Evolutionary conservation across 345 rosid species (phyloP).

Genomic region (Melaleuca alternifolia): DNA sequence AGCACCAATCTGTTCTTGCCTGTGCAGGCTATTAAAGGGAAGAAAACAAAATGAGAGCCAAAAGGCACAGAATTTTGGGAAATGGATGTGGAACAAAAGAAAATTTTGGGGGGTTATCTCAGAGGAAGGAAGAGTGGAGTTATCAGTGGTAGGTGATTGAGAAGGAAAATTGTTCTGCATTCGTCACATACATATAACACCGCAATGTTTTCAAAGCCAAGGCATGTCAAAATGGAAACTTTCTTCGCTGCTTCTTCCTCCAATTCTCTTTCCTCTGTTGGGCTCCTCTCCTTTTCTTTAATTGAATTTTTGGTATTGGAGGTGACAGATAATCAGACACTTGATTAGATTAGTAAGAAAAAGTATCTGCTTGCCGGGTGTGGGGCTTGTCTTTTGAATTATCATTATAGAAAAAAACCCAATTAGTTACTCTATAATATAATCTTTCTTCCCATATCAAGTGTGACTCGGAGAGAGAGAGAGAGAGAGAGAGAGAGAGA

Average conservation of each 20-base stretch:
- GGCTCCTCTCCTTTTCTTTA: background rate
- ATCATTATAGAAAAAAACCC: background rate
- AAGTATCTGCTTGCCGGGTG: background rate
- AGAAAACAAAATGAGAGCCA: background rate
- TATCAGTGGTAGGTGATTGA: constrained; percentile 44
- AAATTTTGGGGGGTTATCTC: background rate
- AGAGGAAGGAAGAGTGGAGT: constrained; percentile 26
- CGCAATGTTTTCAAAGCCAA: constrained; percentile 5
- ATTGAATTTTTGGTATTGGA: constrained; percentile 1
- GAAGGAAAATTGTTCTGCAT: constrained; percentile 8
- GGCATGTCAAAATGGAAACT: constrained; percentile 22
- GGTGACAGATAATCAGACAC: constrained; percentile 29
- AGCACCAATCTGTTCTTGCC: background rate
- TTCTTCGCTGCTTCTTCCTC: constrained; percentile 9
- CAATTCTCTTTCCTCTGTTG: background rate
- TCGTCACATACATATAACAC: background rate
- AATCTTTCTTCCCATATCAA: background rate
- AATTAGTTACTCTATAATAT: background rate
- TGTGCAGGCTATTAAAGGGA: background rate
- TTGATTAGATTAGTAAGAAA: background rate
- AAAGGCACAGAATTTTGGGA: background rate
- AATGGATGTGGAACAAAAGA: background rate
- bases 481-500: background rate
- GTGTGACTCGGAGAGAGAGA: background rate
- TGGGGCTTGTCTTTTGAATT: background rate